Conservation (phyloP, 352 stramenopile genomes). For the Phytopythium oedochilum region DNA sequence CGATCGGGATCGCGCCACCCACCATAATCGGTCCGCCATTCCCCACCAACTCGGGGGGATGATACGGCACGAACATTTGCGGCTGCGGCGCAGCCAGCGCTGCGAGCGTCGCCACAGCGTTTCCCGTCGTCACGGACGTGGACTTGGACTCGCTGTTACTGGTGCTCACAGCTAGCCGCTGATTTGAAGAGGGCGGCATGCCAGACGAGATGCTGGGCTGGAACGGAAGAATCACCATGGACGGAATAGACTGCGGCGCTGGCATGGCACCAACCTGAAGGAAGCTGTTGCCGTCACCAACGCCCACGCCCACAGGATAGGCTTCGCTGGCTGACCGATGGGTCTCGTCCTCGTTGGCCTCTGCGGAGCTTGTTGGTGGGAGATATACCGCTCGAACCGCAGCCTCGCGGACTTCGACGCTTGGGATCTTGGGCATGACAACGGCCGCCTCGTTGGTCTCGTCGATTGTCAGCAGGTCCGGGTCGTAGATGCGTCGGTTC, state of each 20-base stretch:
- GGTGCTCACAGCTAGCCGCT: neutral
- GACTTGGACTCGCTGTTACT: neutral
- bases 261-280: slow-evolving; percentile 2
- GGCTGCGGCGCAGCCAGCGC: slow-evolving; percentile 6
- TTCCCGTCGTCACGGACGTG: neutral
- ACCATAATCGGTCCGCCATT: neutral
- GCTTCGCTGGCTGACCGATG: neutral
- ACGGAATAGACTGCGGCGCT: slow-evolving; percentile 16
- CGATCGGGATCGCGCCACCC: neutral
- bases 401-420: neutral
- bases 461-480: slow-evolving; percentile 59
- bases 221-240: slow-evolving; percentile 28
- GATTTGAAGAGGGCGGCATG: neutral
- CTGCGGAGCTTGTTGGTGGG: neutral
- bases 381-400: neutral
- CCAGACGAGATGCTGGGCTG: neutral
- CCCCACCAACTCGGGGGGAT: neutral
- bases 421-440: slow-evolving; percentile 14
- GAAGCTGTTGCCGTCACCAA: neutral
- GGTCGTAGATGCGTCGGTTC: slow-evolving; percentile 77
- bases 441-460: slow-evolving; percentile 24
- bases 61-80: slow-evolving; percentile 4
- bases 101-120: slow-evolving; percentile 13
- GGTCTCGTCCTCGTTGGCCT: neutral
- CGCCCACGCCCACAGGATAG: neutral